These are phyloP conservation scores for Scenedesmus sp. DNA, from an alignment of 163 green algal species.

Conservation along the genomic window DNA sequence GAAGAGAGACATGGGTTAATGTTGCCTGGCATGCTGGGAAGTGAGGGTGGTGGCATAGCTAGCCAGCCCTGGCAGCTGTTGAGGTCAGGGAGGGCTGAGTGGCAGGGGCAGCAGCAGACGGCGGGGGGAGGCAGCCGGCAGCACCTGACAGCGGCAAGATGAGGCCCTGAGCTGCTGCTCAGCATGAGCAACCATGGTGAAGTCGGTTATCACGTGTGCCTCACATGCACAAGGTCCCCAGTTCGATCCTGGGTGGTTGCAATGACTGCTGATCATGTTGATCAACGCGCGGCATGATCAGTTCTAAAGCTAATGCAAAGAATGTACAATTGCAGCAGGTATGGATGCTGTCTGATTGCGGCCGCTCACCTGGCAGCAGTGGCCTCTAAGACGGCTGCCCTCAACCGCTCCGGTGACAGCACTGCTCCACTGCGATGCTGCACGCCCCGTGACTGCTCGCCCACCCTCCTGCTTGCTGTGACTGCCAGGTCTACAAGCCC, in stretches of 20 bases:
- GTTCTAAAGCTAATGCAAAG: too few relatives aligned
- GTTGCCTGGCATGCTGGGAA: too few relatives aligned
- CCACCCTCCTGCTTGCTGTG: background rate
- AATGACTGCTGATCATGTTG: too few relatives aligned
- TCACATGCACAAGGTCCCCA: background rate
- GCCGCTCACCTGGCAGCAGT: too few relatives aligned
- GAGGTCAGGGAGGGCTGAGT: background rate
- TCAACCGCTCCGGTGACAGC: too few relatives aligned
- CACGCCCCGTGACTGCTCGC: background rate
- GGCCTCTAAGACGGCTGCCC: too few relatives aligned
- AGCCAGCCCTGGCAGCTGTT: background rate
- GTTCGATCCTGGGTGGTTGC: background rate
- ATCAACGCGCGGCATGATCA: too few relatives aligned
- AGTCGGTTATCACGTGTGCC: background rate
- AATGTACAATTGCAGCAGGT: too few relatives aligned
- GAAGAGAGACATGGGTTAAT: background rate
- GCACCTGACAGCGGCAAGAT: background rate
- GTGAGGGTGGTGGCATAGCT: background rate
- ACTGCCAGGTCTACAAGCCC: slow-evolving; percentile 70
- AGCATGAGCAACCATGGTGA: background rate
- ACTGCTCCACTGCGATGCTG: background rate
- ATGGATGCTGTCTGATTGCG: too few relatives aligned
- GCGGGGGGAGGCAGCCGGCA: background rate
- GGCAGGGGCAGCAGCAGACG: background rate
- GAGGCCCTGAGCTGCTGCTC: background rate